Base-by-base conservation (phyloP, 768 basidiomycete genomes). In the Rhodotorula toruloides region DNA sequence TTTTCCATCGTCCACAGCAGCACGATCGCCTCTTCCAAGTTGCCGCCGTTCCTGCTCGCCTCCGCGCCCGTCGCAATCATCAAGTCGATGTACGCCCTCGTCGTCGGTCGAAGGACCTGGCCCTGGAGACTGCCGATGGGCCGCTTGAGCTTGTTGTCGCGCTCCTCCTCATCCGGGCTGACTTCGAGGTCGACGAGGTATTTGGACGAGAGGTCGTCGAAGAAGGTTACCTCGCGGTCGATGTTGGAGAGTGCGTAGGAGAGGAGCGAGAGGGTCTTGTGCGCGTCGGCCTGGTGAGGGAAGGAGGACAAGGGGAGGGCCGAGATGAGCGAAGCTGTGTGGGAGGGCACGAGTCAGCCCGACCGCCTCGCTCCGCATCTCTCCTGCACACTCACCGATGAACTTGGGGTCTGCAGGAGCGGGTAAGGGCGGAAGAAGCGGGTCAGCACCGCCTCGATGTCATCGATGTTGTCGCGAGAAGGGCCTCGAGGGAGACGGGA, bases 1-100 rank as follows among this genome's bases (percentile, higher is more conserved):
- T 83, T 81, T 75, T 89, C 88, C 87, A 89, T 89, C 1, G 85
- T 85, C 87, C 87, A 89, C 21, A 90, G 77, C 67, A 89, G 85
- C 2, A 89, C 79, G 29, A 90, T 76, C 0, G 85, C 86, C 47
- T 89, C 87, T 54, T 83, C 81, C 27, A 87, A 69, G 0, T 77
- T 79, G 7, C 80, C 82, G 22, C 59, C 59, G 22, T 77, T 72
- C 10, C 79, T 77, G 6, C 81, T 80, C 4, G 85, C 77, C 11
- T 84, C 80, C 5, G 81, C 80, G 3, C 66, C 66, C 21, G 66
- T 67, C 55, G 66, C 60, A 14, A 67, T 42, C 84, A 89, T 85
- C 76, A 87, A 86, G 16, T 87, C 86, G 3, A 86, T 84, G 70
- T 88, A 89, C 62, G 85, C 83, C 68, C 82, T 80, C 14, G 88